Evolutionary conservation across 257 asterid species (phyloP), one percentile per base, ranked within the genome.

Genomic region (Solanum sejunctum): DNA sequence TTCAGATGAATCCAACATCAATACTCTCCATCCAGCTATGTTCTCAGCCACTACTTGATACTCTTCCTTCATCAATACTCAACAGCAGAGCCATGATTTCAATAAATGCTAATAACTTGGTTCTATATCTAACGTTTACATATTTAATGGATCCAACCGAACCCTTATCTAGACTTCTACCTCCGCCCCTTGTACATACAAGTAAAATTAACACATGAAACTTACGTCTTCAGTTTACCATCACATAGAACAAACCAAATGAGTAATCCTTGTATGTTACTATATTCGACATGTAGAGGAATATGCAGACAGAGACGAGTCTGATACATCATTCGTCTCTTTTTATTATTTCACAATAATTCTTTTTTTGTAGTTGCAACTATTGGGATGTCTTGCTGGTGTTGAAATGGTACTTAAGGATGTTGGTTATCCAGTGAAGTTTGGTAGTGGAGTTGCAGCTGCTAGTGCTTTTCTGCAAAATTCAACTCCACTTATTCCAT

Each of bases 371-470:
- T 90, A 97, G 99, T 70, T 95, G 92, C 99, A 97, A 94, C 95
- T 97, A 28, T 83, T 97, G 87, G 99, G 99, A 1, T 95, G 98
- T 85, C 98, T 97, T 78, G 97, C 97, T 45, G 99, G 99, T 78
- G 99, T 97, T 91, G 99, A 97, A 93, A 92, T 97, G 99, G 98
- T 97, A 54, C 97, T 97, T n/a, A 94, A 91, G 86, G 99, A 97
- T 79, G 92, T 95, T 23, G 99, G 99, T 54, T 97, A 94, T 84
- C 93, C 98, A 3, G 94, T 97, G 88, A 92, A 95, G 93, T 91
- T 93, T 13, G 99, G 99, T 10, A 94, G 95, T 56, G 98, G 99
- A 3, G 97, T 97, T 16, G 98, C 93, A 9, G 99, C 99, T 80
- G 99, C 99, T 69, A 86, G 94, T 23, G 92, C 98, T 4, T 97